Conservation (phyloP, 257 asterid species). For the Nicotiana sylvestris region DNA sequence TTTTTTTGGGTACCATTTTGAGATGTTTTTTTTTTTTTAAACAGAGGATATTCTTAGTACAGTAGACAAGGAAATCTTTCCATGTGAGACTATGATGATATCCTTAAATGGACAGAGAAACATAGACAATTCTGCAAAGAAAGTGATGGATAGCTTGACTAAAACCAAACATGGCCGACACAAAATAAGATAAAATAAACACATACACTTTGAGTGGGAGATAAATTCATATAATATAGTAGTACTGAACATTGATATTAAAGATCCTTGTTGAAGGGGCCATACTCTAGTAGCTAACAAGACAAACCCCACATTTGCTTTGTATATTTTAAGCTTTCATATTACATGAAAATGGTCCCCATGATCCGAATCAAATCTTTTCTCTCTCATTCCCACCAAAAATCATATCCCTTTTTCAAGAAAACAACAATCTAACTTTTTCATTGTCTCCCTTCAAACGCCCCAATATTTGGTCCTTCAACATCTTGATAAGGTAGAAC, state of each 20-base stretch:
- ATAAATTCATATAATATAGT: too few species aligned
- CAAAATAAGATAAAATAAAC: too few species aligned
- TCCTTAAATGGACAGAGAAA: too few species aligned
- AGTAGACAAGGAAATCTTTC: too few species aligned
- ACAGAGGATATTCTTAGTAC: too few species aligned
- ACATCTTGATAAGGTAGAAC: neutral
- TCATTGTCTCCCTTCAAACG: conserved; percentile 1
- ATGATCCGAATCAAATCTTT: conserved; percentile 2
- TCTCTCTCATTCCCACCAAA: neutral
- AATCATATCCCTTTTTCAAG: neutral
- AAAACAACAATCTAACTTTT: neutral
- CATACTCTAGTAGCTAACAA: neutral
- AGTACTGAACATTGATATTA: neutral
- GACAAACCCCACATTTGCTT: conserved; percentile 8
- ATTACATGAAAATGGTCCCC: neutral
- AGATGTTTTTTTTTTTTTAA: too few species aligned
- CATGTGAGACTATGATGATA: too few species aligned
- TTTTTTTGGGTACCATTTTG: too few species aligned
- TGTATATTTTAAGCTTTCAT: neutral
- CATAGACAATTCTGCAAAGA: too few species aligned
- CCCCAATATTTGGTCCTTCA: conserved; percentile 2
- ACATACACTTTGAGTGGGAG: too few species aligned
- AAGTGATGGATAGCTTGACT: too few species aligned
- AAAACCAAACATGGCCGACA: too few species aligned
- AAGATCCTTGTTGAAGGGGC: neutral